Evolutionary conservation across 139 green algal species (phyloP).

Genomic region (Closterium sp.): DNA sequence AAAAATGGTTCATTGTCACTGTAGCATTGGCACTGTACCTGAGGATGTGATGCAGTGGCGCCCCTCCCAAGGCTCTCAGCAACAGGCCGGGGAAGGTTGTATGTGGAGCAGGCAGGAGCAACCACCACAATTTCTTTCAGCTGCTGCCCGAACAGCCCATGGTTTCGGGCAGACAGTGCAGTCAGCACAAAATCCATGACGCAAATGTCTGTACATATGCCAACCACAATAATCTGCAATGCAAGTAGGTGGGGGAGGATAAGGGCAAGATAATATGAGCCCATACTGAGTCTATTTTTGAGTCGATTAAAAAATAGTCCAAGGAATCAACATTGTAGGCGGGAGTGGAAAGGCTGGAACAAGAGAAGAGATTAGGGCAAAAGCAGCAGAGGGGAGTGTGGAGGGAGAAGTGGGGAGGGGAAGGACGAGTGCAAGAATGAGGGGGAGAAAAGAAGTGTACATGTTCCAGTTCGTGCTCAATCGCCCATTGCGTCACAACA

Average conservation of each 20-base stretch:
- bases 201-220: slow-evolving; percentile 52
- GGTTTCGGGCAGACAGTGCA: slow-evolving; percentile 46
- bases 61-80: slow-evolving; percentile 21
- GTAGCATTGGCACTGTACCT: slow-evolving; percentile 11
- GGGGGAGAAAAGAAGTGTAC: background rate
- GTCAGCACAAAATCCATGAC: slow-evolving; percentile 49
- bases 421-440: background rate
- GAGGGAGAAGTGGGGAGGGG: background rate
- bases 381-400: background rate
- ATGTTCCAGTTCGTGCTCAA: background rate
- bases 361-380: background rate
- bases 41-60: slow-evolving; percentile 23
- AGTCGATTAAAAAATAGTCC: too few relatives aligned
- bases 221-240: slow-evolving; percentile 42
- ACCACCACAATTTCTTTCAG: slow-evolving; percentile 30
- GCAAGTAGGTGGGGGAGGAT: background rate
- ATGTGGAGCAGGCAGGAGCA: slow-evolving; percentile 28
- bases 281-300: background rate
- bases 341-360: background rate
- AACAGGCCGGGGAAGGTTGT: slow-evolving; percentile 28
- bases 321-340: background rate
- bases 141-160: slow-evolving; percentile 11
- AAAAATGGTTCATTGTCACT: too few relatives aligned
- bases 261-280: background rate
- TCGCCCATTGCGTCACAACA: slow-evolving; percentile 34